Conservation (phyloP, 768 basidiomycete species). For the Suillus paluster region DNA sequence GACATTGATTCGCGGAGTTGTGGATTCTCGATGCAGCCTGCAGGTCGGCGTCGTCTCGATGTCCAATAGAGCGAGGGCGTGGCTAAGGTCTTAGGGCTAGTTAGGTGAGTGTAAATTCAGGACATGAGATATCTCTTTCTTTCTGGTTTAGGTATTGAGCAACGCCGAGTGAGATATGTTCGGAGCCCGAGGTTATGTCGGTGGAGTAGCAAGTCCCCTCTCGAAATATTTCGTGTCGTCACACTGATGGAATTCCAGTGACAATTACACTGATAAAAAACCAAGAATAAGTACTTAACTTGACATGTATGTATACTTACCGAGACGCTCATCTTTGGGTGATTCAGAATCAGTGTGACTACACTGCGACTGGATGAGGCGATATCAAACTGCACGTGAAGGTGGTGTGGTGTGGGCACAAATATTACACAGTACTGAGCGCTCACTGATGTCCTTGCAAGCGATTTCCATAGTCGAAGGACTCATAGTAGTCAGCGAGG, state of each 20-base stretch:
- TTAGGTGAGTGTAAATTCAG: too few relatives aligned
- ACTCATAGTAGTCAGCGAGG: too few relatives aligned
- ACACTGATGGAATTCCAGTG: background rate
- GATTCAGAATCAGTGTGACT: constrained; percentile 90
- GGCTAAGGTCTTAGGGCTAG: background rate
- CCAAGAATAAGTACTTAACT: too few relatives aligned
- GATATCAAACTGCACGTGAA: constrained; percentile 86
- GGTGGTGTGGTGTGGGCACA: constrained; percentile 67
- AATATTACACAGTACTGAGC: background rate
- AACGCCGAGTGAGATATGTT: background rate
- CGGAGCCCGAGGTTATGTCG: too few relatives aligned
- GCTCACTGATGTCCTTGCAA: constrained; percentile 29
- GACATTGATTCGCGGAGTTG: background rate
- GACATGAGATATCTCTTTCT: background rate
- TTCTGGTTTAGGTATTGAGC: too few relatives aligned
- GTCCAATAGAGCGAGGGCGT: background rate
- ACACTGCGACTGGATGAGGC: constrained; percentile 85
- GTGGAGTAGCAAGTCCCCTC: too few relatives aligned
- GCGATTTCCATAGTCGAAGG: constrained; percentile 81
- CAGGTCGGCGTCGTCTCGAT: background rate
- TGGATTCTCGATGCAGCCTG: background rate
- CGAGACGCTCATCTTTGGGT: constrained; percentile 84
- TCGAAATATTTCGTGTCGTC: background rate
- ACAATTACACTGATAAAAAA: background rate
- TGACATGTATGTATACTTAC: background rate